phyloP scores from a whole-genome alignment of 148 eudicot genomes.

The Chenopodium album region DNA sequence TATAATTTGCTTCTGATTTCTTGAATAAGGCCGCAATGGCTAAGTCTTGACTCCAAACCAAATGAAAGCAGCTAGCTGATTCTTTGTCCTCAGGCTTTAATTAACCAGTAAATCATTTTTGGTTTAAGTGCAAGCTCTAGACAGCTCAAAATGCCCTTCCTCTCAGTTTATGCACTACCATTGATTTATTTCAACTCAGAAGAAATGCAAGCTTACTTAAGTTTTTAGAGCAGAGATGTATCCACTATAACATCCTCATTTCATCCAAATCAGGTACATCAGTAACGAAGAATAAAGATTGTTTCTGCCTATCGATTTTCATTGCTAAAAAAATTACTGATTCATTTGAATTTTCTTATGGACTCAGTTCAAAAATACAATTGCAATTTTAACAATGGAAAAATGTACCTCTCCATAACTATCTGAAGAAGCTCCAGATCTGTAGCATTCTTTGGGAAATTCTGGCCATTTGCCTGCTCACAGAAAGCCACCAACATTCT shows the following conservation, averaged over 20 bases:
- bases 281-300: background rate
- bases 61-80: background rate
- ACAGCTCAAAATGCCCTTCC: background rate
- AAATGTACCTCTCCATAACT: constrained; percentile 76
- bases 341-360: background rate
- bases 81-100: background rate
- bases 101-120: background rate
- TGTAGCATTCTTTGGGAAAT: constrained; percentile 59
- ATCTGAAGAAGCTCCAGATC: constrained; percentile 94
- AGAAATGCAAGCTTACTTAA: background rate
- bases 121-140: background rate
- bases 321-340: background rate
- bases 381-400: constrained; percentile 1
- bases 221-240: background rate
- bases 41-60: background rate
- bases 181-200: background rate
- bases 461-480: constrained; percentile 83
- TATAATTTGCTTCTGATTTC: background rate
- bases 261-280: background rate
- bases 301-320: background rate
- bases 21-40: too few species aligned
- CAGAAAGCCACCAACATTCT: constrained; percentile 90
- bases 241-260: background rate
- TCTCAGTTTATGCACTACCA: background rate
- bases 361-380: background rate